Evolutionary conservation across 2,329 filamentous ascomycete genomes (phyloP).

Genomic region (Colletotrichum simmondsii): DNA sequence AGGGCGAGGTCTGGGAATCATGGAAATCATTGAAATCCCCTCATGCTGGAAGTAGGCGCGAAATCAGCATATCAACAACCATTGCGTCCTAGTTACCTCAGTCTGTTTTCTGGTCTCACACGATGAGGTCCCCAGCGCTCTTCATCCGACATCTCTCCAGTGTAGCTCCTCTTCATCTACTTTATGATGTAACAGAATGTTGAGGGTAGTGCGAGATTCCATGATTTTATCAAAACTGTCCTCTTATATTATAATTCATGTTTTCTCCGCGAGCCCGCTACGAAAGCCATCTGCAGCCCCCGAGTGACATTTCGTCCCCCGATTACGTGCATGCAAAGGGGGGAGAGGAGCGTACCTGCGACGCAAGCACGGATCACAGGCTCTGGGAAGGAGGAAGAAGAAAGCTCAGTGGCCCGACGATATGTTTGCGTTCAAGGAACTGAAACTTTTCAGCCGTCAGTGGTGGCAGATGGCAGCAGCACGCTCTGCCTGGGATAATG

Average conservation of each 20-base stretch:
- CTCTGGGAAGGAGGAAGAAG: neutral
- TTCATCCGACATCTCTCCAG: neutral
- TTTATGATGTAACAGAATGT: neutral
- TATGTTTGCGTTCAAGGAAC: conserved; percentile 7
- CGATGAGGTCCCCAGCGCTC: neutral
- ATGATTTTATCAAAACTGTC: neutral
- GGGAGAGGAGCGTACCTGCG: neutral
- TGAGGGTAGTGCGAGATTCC: neutral
- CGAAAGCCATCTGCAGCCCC: neutral
- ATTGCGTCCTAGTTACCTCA: neutral
- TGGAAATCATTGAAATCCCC: neutral
- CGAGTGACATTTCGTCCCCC: neutral
- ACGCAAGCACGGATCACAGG: conserved; percentile 8
- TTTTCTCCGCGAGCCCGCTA: neutral
- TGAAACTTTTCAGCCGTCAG: conserved; percentile 26
- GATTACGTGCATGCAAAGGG: neutral
- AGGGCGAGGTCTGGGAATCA: neutral
- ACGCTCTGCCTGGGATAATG: neutral
- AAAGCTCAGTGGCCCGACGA: conserved; percentile 3
- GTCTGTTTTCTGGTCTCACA: neutral
- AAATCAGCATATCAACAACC: neutral
- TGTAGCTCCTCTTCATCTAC: neutral
- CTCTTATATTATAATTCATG: neutral
- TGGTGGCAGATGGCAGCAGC: conserved; percentile 18
- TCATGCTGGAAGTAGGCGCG: neutral